Conservation (phyloP, 1,284 basidiomycete genomes). For the Rhodotorula sp. region DNA sequence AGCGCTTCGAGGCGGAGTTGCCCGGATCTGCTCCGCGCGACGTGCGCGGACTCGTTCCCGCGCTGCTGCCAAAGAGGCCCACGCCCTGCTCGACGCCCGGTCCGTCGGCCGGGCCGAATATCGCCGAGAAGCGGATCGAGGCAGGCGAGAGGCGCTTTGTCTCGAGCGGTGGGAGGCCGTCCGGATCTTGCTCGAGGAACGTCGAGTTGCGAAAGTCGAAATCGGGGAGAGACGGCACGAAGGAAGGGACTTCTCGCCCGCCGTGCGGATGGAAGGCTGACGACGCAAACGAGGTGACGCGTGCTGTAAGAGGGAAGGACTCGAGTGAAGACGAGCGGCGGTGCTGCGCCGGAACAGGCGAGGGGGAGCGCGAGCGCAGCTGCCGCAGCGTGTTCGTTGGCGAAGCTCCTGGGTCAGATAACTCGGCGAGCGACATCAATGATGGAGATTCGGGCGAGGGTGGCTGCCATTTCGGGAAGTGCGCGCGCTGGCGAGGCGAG, state of each 20-base stretch:
- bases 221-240: not conserved
- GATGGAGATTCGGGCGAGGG: not conserved
- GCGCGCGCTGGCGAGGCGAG: not conserved
- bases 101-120: not conserved
- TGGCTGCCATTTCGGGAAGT: not conserved
- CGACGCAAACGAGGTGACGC: slow-evolving; percentile 8
- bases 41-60: not conserved
- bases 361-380: not conserved
- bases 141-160: slow-evolving; percentile 12
- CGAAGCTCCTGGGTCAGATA: not conserved
- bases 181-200: not conserved
- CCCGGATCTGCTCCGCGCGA: not conserved
- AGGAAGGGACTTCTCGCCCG: not conserved
- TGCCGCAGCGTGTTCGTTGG: not conserved
- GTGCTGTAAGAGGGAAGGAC: slow-evolving; percentile 1
- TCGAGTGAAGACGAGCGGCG: slow-evolving; percentile 2
- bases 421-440: not conserved
- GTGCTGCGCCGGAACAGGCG: not conserved
- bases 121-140: slow-evolving; percentile 19
- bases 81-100: not conserved
- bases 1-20: not conserved
- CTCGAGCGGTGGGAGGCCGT: not conserved
- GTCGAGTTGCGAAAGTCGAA: not conserved
- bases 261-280: not conserved
- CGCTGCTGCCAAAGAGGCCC: not conserved